Conservation (phyloP, 495 filamentous ascomycete species). For the Hyphodiscus hymeniophilus region DNA sequence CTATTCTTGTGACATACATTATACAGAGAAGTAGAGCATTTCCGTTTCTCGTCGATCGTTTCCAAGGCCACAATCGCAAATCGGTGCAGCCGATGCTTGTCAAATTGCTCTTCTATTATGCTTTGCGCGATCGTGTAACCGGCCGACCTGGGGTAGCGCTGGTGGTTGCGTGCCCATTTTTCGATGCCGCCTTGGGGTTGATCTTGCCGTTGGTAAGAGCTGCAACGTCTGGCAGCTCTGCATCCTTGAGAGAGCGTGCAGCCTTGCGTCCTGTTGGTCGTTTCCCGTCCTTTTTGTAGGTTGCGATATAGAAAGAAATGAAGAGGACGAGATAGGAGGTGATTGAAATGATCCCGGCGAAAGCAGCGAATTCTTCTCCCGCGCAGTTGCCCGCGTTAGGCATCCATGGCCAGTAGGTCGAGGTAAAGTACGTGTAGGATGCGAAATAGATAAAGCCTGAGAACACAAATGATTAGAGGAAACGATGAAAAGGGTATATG, state of each 20-base stretch:
- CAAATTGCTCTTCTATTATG: slow-evolving; percentile 26
- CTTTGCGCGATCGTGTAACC: slow-evolving; percentile 49
- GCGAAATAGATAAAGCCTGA: slow-evolving; percentile 80
- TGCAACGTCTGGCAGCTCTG: slow-evolving; percentile 26
- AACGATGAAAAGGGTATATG: neutral
- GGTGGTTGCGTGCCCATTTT: slow-evolving; percentile 30
- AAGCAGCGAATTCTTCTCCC: slow-evolving; percentile 95
- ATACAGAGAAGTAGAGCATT: slow-evolving; percentile 21
- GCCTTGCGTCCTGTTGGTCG: slow-evolving; percentile 46
- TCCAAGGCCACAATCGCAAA: slow-evolving; percentile 2
- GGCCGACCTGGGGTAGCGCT: slow-evolving; percentile 36
- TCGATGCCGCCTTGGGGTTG: slow-evolving; percentile 10
- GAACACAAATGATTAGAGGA: slow-evolving; percentile 31
- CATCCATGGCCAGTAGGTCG: slow-evolving; percentile 79
- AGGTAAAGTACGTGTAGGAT: slow-evolving; percentile 91
- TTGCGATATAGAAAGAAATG: slow-evolving; percentile 97
- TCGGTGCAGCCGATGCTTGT: slow-evolving; percentile 2
- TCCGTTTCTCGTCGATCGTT: slow-evolving; percentile 10
- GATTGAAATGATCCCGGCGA: slow-evolving; percentile 85
- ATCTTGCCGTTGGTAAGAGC: slow-evolving; percentile 26
- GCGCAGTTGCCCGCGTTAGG: slow-evolving; percentile 81
- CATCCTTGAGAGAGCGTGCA: slow-evolving; percentile 26
- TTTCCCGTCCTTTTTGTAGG: slow-evolving; percentile 84
- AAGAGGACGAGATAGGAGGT: slow-evolving; percentile 93
- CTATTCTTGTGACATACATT: slow-evolving; percentile 12